These are phyloP conservation scores for Phytophthora pistaciae DNA, from an alignment of 352 stramenopile genomes.

Conservation along the genomic window DNA sequence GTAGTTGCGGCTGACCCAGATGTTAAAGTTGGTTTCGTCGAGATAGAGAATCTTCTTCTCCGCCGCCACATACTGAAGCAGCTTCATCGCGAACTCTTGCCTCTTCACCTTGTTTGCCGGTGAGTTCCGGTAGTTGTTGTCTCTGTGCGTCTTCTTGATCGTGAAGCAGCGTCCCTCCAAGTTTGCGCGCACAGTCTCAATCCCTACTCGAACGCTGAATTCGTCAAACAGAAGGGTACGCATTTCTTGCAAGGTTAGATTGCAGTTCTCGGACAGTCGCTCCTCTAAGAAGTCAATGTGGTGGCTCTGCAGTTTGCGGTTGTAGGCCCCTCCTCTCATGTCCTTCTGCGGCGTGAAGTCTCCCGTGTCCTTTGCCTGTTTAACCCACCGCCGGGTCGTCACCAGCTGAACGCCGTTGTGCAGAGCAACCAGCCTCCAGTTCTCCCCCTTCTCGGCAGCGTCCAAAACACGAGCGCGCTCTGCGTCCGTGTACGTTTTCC, in stretches of 20 bases:
- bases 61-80: background rate
- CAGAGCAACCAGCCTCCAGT: background rate
- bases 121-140: background rate
- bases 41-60: constrained; percentile 2
- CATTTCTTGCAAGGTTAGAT: background rate
- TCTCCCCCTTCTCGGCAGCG: background rate
- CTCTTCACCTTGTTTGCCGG: background rate
- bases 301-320: background rate
- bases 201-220: background rate
- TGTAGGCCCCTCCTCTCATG: background rate
- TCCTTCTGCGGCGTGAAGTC: background rate
- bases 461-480: background rate
- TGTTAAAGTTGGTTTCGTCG: background rate
- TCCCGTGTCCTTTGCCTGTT: background rate
- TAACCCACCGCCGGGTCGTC: background rate
- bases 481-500: background rate
- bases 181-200: background rate
- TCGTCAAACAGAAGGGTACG: background rate
- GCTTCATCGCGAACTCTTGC: background rate
- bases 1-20: background rate
- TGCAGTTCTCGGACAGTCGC: background rate
- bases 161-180: background rate
- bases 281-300: background rate
- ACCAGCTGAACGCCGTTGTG: background rate
- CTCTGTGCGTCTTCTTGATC: background rate